A percentile compares a stretch with the other conserved stretches of the same genome.
Evolutionary conservation across 176 grass and related monocot genomes (phyloP).

Genomic region (Musa itinerans): DNA sequence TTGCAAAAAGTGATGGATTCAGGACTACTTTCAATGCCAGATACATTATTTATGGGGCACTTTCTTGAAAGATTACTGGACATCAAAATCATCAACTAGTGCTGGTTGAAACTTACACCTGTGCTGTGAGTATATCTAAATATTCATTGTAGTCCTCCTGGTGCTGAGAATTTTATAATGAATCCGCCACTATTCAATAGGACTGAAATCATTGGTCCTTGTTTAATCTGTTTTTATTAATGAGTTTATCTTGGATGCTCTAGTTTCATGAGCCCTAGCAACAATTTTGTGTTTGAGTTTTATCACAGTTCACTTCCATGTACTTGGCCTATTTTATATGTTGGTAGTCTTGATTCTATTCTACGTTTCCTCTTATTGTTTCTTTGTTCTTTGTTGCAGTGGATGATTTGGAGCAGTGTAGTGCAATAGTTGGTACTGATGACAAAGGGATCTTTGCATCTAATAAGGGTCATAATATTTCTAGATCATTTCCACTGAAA

Average conservation of each 20-base stretch:
- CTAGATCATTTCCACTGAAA: constrained; percentile 25
- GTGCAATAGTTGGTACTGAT: constrained; percentile 60
- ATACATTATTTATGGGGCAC: too few species aligned
- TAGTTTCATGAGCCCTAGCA: too few species aligned
- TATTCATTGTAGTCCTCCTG: neutral
- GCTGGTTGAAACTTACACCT: neutral
- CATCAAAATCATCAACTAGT: too few species aligned
- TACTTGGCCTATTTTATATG: neutral
- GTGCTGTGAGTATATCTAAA: neutral
- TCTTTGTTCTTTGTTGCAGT: constrained; percentile 47
- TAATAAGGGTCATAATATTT: constrained; percentile 48
- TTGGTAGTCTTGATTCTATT: constrained; percentile 14
- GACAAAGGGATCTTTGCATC: constrained; percentile 29
- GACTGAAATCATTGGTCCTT: too few species aligned
- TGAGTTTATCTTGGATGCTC: too few species aligned
- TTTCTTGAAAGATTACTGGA: too few species aligned
- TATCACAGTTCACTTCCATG: too few species aligned
- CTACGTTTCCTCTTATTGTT: constrained; percentile 11
- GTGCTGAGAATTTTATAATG: neutral
- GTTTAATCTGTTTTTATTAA: too few species aligned
- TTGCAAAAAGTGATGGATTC: too few species aligned
- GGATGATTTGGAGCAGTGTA: constrained; percentile 81
- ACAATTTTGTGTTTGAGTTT: too few species aligned
- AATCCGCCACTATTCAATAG: too few species aligned
- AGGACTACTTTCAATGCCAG: too few species aligned